Evolutionary conservation across 2,329 filamentous ascomycete species (phyloP), one percentile per base, ranked within the genome.

Genomic region (Penicillium sp.): DNA sequence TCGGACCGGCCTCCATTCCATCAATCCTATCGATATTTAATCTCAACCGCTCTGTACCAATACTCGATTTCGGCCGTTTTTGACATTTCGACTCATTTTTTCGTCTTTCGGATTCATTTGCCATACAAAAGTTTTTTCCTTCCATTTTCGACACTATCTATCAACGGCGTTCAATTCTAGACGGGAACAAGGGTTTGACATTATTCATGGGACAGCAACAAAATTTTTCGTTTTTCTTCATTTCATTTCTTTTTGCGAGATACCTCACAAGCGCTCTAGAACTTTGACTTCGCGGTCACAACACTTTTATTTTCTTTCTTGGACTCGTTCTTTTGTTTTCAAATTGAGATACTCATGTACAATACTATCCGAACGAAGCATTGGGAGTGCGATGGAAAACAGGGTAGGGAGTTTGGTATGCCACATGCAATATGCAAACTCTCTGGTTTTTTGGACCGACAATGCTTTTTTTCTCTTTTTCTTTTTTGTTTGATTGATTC

Each of bases 211-310:
- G 50, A 40, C 40, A 54, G 23, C 47, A 35, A 21, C 42, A 53
- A 52, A 54, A 43, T 49, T 48, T 51, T 33, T 33, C 28, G 9
- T 33, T 3, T 42, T 51, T 42, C 18, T 20, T 20, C n/a, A n/a
- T 30, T 51, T 30, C 4, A 7, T 30, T 30, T 30, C 28, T 30
- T n/a, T 52, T 26, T 57, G 68, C 62, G 65, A 72, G 70, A 72
- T 73, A 73, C 71, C 70, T 72, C 40, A 72, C 30, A 35, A 35
- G 30, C 65, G 64, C 63, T 63, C 57, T 73, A 73, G 71, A 73
- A 63, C 30, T 62, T 64, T 59, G 71, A 71, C 71, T 69, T 68
- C 71, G 62, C 68, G 69, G 71, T 71, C 68, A 65, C 23, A 33
- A 51, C 54, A 48, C 51, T 62, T 59, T 33, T 61, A 45, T 52